phyloP scores from a whole-genome alignment of 2,329 filamentous ascomycete genomes.

The Acephala macrosclerotiorum region DNA sequence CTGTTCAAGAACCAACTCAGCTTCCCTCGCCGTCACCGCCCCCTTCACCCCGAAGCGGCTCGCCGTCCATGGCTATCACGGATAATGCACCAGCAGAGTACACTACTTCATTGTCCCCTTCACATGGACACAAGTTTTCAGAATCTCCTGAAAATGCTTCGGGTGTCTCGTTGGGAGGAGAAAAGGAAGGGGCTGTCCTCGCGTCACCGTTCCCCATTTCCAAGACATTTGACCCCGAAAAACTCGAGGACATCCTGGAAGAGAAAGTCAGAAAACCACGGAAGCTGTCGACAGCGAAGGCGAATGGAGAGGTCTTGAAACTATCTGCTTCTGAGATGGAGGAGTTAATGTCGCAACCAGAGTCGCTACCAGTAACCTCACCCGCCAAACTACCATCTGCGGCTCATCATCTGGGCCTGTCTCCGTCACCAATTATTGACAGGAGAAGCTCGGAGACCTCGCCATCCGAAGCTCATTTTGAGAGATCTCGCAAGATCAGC shows the following conservation, averaged over 20 bases:
- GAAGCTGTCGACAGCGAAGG: constrained; percentile 34
- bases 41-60: constrained; percentile 35
- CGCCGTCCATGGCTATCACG: constrained; percentile 31
- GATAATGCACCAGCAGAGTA: constrained; percentile 30
- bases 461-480: constrained; percentile 24
- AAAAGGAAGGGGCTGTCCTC: constrained; percentile 28
- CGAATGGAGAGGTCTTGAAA: constrained; percentile 54
- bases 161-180: background rate
- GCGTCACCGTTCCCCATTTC: constrained; percentile 34
- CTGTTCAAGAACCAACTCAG: constrained; percentile 32
- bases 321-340: constrained; percentile 66
- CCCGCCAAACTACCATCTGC: constrained; percentile 41
- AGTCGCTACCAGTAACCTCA: constrained; percentile 63
- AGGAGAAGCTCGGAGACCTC: constrained; percentile 28
- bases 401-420: constrained; percentile 45
- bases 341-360: constrained; percentile 61
- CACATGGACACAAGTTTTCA: constrained; percentile 29
- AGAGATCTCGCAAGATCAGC: constrained; percentile 22
- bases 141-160: constrained; percentile 30
- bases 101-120: constrained; percentile 18
- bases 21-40: constrained; percentile 38
- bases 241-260: constrained; percentile 42
- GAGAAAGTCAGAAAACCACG: constrained; percentile 33
- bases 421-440: constrained; percentile 35
- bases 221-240: constrained; percentile 33